These are phyloP conservation scores for Pachyrhizus erosus DNA, from an alignment of 306 rosid genomes.

Conservation along the genomic window DNA sequence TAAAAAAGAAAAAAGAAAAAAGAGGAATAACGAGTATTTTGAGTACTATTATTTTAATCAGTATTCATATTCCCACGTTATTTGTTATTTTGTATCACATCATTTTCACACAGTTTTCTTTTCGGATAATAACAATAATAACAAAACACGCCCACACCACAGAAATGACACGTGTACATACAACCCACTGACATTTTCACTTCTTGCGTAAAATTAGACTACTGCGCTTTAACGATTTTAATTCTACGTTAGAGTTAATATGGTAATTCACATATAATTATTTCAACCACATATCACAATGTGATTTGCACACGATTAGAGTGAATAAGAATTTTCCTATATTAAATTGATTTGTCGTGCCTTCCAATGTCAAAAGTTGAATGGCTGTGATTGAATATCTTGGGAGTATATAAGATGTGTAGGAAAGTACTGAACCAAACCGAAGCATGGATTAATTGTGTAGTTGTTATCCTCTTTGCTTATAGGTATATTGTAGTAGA, in stretches of 20 bases:
- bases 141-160: neutral
- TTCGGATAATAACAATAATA: neutral
- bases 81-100: neutral
- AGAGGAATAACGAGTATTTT: slow-evolving; percentile 6
- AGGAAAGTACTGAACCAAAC: slow-evolving; percentile 1
- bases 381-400: slow-evolving; percentile 29
- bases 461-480: slow-evolving; percentile 41
- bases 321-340: neutral
- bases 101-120: neutral
- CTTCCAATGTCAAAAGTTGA: slow-evolving; percentile 19
- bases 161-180: slow-evolving; percentile 32
- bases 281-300: neutral
- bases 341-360: neutral
- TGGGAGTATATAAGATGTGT: neutral
- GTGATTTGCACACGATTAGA: neutral
- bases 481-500: neutral
- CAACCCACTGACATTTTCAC: neutral
- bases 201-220: slow-evolving; percentile 2
- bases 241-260: neutral
- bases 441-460: slow-evolving; percentile 30
- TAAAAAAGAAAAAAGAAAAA: neutral
- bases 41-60: slow-evolving; percentile 20
- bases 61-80: neutral
- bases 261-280: slow-evolving; percentile 2
- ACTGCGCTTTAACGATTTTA: neutral